Evolutionary conservation across 768 basidiomycete genomes (phyloP).

Genomic region (Auricularia sp.): DNA sequence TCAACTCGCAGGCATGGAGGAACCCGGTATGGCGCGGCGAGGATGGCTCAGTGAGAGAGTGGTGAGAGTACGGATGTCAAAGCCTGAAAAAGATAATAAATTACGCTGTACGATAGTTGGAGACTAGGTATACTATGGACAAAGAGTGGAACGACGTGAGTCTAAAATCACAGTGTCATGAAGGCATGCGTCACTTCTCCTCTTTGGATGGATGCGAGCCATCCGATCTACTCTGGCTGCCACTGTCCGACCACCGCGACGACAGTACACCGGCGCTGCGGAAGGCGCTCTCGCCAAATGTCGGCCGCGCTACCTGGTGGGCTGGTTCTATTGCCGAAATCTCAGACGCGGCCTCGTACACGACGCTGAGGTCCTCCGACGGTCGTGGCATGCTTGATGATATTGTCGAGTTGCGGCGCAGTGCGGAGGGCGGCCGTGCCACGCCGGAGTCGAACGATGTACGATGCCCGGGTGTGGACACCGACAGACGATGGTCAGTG

Average conservation of each 20-base stretch:
- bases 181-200: not conserved
- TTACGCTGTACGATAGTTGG: not conserved
- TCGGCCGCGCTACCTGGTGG: not conserved
- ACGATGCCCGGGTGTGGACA: not conserved
- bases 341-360: not conserved
- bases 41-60: conserved; percentile 46
- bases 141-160: not conserved
- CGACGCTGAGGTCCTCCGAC: not conserved
- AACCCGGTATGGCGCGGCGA: conserved; percentile 48
- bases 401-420: not conserved
- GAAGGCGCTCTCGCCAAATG: not conserved
- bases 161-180: not conserved
- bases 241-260: not conserved
- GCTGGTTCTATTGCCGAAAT: not conserved
- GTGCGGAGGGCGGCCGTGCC: not conserved
- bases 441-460: not conserved
- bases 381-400: not conserved
- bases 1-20: conserved; percentile 18
- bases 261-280: not conserved
- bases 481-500: not conserved
- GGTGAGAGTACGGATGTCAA: conserved; percentile 23
- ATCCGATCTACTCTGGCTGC: not conserved
- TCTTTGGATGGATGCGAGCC: not conserved
- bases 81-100: not conserved
- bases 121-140: not conserved